Evolutionary conservation across 352 stramenopile genomes (phyloP), one percentile per base, ranked within the genome.

Genomic region (Phytophthora melonis): DNA sequence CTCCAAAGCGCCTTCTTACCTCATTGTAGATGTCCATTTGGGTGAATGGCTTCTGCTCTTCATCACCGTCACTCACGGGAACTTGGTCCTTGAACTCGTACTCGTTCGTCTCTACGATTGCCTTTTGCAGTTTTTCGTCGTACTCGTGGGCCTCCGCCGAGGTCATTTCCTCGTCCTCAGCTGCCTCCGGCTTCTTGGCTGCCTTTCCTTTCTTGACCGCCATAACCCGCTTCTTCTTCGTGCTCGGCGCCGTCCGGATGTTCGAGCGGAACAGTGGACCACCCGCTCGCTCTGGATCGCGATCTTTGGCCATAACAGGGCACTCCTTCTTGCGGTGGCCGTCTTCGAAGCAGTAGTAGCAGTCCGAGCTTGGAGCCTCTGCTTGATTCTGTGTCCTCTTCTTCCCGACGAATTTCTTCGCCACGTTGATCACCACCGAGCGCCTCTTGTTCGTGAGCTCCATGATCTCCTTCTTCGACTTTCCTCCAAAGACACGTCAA

Each of bases 401-500:
- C 13, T 45, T 45, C 6, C 11, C 0, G 13, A 5, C 18, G 13
- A 45, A 6, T 18, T 45, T 45, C 36, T 18, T 45, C 11, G 13
- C 36, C 36, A 45, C 36, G 1, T 45, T 45, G 36, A 45, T 18
- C 11, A 16, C 36, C 36, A 45, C 36, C 13, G 30, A 34, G 5
- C 30, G 56, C 53, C 52, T 16, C 23, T 61, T 60, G 14, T 60
- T 47, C 5, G 34, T 72, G 1, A 58, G 21, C 25, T 56, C 52
- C 13, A 2, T 43, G 34, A 62, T 62, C 13, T 70, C 54, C 54
- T 70, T 71, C 25, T 49, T 63, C 5, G 39, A 34, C 30, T 34
- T 8, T 10, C 6, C 30, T 14, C 55, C 49, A 47, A 70, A 62
- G 21, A 55, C 47, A 6, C 49, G n/a, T 1, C 53, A n/a, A 2